Evolutionary conservation across 352 stramenopile species (phyloP).

Genomic region (Stramenopiles sp.): DNA sequence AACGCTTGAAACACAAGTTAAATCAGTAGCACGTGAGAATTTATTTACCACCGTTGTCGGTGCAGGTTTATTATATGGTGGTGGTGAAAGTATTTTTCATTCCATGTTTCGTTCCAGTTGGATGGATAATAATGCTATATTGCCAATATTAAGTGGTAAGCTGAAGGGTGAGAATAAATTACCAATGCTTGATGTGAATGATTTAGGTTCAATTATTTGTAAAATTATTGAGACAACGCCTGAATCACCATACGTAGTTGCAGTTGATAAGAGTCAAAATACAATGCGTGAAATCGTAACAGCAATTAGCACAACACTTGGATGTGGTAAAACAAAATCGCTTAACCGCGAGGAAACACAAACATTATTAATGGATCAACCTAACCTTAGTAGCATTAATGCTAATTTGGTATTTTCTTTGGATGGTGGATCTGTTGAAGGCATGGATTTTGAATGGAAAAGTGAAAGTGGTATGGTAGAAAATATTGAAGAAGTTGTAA

Average conservation of each 20-base stretch:
- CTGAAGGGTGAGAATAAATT: conserved; percentile 34
- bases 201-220: conserved; percentile 31
- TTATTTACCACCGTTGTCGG: conserved; percentile 47
- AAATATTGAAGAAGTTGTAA: conserved; percentile 37
- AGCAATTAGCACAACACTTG: neutral
- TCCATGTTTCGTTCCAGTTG: conserved; percentile 27
- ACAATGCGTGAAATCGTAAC: neutral
- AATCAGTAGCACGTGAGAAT: conserved; percentile 39
- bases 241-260: neutral
- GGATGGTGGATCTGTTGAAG: conserved; percentile 14
- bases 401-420: conserved; percentile 37
- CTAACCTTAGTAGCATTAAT: neutral
- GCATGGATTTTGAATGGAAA: conserved; percentile 28
- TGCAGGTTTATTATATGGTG: conserved; percentile 45
- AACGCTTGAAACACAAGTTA: conserved; percentile 48
- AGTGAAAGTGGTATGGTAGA: conserved; percentile 34
- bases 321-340: neutral
- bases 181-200: conserved; percentile 54
- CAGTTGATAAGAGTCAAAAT: neutral
- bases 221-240: neutral
- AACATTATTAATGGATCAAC: neutral
- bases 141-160: neutral
- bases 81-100: conserved; percentile 37
- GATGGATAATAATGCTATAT: neutral
- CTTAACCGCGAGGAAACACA: neutral